A percentile compares a stretch with the other conserved stretches of the same genome.
phyloP scores from a whole-genome alignment of 2,329 filamentous ascomycete species.

The Rachicladosporium sp. region DNA sequence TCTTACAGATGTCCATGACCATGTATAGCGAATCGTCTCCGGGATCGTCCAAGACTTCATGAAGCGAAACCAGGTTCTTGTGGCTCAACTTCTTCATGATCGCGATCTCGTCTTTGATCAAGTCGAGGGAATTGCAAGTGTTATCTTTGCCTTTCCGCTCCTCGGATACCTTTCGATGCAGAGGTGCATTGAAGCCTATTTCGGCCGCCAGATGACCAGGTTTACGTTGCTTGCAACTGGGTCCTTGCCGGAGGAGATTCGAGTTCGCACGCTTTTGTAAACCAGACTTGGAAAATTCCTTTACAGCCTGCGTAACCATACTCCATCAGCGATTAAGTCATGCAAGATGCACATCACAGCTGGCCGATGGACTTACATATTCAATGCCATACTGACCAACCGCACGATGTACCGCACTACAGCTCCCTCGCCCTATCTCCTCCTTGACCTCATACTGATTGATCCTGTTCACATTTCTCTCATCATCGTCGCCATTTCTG shows the following conservation, averaged over 20 bases:
- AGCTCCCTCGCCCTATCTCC: conserved; percentile 94
- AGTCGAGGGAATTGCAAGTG: conserved; percentile 60
- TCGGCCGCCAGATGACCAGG: conserved; percentile 40
- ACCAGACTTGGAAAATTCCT: conserved; percentile 91
- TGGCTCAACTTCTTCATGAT: conserved; percentile 99
- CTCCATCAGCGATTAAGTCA: too few species aligned
- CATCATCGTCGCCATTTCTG: conserved; percentile 73
- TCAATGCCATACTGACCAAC: conserved; percentile 82
- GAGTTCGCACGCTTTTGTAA: conserved; percentile 88
- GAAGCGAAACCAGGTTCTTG: conserved; percentile 79
- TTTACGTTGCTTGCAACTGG: conserved; percentile 34
- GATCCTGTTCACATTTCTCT: conserved; percentile 68
- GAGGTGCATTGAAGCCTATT: conserved; percentile 49
- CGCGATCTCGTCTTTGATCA: conserved; percentile 92
- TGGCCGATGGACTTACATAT: conserved; percentile 69
- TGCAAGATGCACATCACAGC: conserved; percentile 1
- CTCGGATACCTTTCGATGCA: conserved; percentile 47
- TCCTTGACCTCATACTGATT: conserved; percentile 92
- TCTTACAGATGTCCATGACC: conserved; percentile 99
- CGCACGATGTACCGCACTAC: conserved; percentile 83
- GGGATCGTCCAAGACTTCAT: conserved; percentile 91
- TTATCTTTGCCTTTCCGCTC: conserved; percentile 37
- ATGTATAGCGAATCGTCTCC: conserved; percentile 95
- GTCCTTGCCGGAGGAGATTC: conserved; percentile 60
- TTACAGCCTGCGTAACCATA: conserved; percentile 65